Percentiles rank a stretch among this genome's conserved stretches.
phyloP scores from a whole-genome alignment of 306 rosid genomes.

The Abrus pulchellus region DNA sequence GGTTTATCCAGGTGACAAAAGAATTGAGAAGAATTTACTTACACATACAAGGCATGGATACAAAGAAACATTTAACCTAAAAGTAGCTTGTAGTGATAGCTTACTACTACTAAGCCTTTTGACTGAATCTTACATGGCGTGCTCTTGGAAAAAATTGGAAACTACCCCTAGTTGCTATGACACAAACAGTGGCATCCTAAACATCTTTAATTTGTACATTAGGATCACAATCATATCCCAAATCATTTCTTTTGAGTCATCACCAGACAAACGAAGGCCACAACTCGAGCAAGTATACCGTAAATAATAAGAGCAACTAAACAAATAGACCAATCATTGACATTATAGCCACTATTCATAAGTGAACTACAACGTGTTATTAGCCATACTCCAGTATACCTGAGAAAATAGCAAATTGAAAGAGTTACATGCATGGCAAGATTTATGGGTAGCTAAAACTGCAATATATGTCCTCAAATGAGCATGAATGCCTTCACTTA shows the following conservation, averaged over 20 bases:
- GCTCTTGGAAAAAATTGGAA: constrained; percentile 20
- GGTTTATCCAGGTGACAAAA: background rate
- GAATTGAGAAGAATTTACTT: constrained; percentile 29
- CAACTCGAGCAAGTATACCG: constrained; percentile 58
- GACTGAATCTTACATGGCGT: constrained; percentile 15
- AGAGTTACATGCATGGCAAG: constrained; percentile 21
- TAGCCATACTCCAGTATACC: constrained; percentile 90
- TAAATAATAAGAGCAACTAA: constrained; percentile 54
- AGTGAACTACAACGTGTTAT: constrained; percentile 84
- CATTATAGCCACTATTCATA: constrained; percentile 59
- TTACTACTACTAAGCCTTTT: constrained; percentile 22
- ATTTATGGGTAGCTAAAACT: background rate
- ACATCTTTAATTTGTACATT: constrained; percentile 30
- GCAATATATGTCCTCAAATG: background rate
- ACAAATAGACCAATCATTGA: constrained; percentile 71
- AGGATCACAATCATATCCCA: background rate
- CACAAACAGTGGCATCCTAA: constrained; percentile 12
- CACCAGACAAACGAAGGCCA: constrained; percentile 60
- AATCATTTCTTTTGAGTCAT: constrained; percentile 46
- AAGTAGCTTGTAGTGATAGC: constrained; percentile 10
- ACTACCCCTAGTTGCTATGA: constrained; percentile 37
- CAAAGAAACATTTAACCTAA: constrained; percentile 8
- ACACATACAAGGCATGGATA: background rate
- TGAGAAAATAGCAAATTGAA: constrained; percentile 43
- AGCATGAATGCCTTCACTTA: background rate